Evolutionary conservation across 192 early-diverging fungal species (phyloP).

Genomic region (Jimgerdemannia lactiflua): DNA sequence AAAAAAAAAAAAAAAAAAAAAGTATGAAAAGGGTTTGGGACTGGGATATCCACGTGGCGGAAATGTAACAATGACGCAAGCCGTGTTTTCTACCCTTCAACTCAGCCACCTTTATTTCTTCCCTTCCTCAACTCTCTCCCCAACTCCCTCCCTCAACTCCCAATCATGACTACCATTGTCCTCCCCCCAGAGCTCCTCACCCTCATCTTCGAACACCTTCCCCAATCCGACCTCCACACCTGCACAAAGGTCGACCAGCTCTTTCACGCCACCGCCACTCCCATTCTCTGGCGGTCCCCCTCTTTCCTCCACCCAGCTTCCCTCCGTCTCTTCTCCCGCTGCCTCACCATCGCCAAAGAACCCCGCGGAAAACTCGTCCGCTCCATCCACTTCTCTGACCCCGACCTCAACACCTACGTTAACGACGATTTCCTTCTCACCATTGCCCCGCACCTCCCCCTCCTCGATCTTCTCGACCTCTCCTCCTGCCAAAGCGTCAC

Average conservation of each 20-base stretch:
- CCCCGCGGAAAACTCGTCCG: slow-evolving; percentile 1
- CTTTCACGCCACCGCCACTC: background rate
- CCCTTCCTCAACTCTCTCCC: background rate
- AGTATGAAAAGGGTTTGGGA: background rate
- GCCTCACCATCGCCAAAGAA: background rate
- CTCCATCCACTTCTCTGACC: background rate
- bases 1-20: slow-evolving; percentile 1
- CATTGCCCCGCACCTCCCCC: background rate
- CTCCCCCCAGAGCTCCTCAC: background rate
- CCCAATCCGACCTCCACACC: background rate
- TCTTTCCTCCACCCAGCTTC: slow-evolving; percentile 1
- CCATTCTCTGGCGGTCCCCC: background rate
- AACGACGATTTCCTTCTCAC: background rate
- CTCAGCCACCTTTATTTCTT: no score
- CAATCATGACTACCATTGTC: background rate
- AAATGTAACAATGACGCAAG: background rate
- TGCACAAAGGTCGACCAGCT: background rate
- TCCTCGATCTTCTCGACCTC: background rate
- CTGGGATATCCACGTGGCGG: background rate
- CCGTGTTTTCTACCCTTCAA: background rate
- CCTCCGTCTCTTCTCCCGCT: background rate
- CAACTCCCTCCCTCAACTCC: background rate
- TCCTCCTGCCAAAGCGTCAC: background rate
- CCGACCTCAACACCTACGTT: background rate
- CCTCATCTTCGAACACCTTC: background rate